Conservation (phyloP, 169 alveolate genomes). For the Plasmodium cynomolgi region DNA sequence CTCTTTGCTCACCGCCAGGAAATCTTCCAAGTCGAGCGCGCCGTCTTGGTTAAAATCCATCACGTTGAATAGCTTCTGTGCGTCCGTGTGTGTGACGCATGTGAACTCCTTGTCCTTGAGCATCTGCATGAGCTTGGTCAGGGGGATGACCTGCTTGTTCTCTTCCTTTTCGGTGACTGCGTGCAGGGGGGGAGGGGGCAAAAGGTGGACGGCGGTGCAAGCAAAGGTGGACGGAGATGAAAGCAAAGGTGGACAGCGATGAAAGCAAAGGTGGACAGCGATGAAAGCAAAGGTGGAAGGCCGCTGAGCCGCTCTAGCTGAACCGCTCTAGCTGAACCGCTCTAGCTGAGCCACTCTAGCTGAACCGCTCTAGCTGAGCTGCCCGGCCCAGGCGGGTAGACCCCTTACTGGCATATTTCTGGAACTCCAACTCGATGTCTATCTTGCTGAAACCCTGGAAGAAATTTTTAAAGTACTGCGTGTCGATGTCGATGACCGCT, state of each 20-base stretch:
- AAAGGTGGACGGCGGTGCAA: neutral
- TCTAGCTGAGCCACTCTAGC: too few relatives aligned
- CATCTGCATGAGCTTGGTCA: constrained; percentile 71
- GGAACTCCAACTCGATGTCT: constrained; percentile 81
- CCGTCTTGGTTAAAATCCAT: constrained; percentile 75
- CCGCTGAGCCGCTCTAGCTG: too few relatives aligned
- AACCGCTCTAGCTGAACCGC: too few relatives aligned
- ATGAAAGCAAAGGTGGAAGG: too few relatives aligned
- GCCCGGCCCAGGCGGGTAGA: too few relatives aligned
- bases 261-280: too few relatives aligned
- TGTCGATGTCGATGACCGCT: constrained; percentile 80
- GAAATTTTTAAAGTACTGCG: constrained; percentile 74
- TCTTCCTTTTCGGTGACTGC: constrained; percentile 73
- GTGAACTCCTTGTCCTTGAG: constrained; percentile 72
- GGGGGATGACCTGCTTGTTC: constrained; percentile 66
- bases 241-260: too few relatives aligned
- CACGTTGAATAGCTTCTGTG: constrained; percentile 26
- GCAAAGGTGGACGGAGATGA: neutral
- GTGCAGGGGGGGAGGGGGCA: neutral
- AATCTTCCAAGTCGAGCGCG: constrained; percentile 65
- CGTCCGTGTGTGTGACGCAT: constrained; percentile 72
- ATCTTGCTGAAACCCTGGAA: constrained; percentile 79
- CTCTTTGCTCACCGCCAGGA: constrained; percentile 23
- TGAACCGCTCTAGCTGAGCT: too few relatives aligned
- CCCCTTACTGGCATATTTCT: constrained; percentile 78